Conservation (phyloP, 2,329 filamentous ascomycete species). For the Fusarium tanahbumbuense region DNA sequence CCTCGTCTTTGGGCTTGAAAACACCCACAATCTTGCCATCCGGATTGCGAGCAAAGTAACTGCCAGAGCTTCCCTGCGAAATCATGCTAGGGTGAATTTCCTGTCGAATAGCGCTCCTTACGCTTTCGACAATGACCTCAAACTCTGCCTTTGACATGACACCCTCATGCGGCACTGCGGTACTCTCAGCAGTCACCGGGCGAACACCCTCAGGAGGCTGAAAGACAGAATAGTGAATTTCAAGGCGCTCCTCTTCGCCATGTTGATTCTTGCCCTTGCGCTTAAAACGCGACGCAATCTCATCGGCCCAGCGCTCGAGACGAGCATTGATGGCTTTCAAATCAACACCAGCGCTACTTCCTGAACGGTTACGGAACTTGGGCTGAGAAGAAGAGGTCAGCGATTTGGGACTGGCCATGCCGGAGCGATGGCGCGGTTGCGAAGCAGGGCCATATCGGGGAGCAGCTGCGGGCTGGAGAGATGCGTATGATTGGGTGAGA, state of each 20-base stretch:
- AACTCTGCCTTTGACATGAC: conserved; percentile 84
- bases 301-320: conserved; percentile 95
- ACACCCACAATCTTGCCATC: conserved; percentile 96
- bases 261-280: conserved; percentile 79
- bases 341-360: conserved; percentile 89
- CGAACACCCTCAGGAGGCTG: conserved; percentile 89
- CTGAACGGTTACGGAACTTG: conserved; percentile 61
- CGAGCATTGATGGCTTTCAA: conserved; percentile 98
- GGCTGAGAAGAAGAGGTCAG: conserved; percentile 48
- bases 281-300: conserved; percentile 98
- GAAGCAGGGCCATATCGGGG: conserved; percentile 73
- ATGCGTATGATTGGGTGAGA: conserved; percentile 64
- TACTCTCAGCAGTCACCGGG: conserved; percentile 79
- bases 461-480: conserved; percentile 68
- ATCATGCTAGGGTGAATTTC: conserved; percentile 96
- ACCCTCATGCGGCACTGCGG: conserved; percentile 73
- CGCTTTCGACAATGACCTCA: conserved; percentile 88
- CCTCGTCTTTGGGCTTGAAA: conserved; percentile 99
- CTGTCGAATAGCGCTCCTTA: conserved; percentile 88
- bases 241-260: conserved; percentile 84
- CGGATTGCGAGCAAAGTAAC: conserved; percentile 93
- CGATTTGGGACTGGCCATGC: conserved; percentile 67
- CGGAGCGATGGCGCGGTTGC: conserved; percentile 70
- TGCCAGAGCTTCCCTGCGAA: conserved; percentile 94
- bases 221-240: conserved; percentile 98